Evolutionary conservation across 2,329 filamentous ascomycete genomes (phyloP).

Genomic region (Talaromyces sp.): DNA sequence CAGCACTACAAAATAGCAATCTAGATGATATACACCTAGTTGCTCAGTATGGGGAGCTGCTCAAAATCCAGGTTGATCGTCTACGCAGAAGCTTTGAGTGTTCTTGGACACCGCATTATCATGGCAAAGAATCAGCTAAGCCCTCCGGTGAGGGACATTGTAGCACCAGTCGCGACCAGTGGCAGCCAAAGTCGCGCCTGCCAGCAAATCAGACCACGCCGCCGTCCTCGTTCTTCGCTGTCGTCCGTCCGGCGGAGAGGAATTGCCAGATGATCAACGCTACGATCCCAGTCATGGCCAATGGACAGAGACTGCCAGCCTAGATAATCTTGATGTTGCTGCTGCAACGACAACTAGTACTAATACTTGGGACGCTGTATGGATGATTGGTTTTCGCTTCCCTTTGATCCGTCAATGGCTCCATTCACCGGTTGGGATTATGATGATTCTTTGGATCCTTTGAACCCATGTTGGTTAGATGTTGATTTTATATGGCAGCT

Average conservation of each 20-base stretch:
- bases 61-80: conserved; percentile 45
- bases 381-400: conserved; percentile 42
- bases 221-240: not conserved
- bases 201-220: not conserved
- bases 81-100: conserved; percentile 27
- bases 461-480: conserved; percentile 37
- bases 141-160: not conserved
- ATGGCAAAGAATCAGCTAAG: not conserved
- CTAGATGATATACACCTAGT: conserved; percentile 53
- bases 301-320: not conserved
- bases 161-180: not conserved
- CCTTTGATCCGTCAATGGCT: conserved; percentile 37
- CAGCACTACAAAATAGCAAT: conserved; percentile 40
- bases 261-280: not conserved
- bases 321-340: not conserved
- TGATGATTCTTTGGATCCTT: conserved; percentile 33
- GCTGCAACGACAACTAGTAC: not conserved
- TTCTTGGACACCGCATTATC: not conserved
- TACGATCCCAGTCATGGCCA: not conserved
- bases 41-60: conserved; percentile 49
- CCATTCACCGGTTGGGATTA: conserved; percentile 37
- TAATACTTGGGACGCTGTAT: conserved; percentile 29
- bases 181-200: not conserved
- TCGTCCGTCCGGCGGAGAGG: not conserved
- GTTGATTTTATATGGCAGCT: conserved; percentile 44